phyloP scores from a whole-genome alignment of 805 yeast genomes.

The Candida quercuum region DNA sequence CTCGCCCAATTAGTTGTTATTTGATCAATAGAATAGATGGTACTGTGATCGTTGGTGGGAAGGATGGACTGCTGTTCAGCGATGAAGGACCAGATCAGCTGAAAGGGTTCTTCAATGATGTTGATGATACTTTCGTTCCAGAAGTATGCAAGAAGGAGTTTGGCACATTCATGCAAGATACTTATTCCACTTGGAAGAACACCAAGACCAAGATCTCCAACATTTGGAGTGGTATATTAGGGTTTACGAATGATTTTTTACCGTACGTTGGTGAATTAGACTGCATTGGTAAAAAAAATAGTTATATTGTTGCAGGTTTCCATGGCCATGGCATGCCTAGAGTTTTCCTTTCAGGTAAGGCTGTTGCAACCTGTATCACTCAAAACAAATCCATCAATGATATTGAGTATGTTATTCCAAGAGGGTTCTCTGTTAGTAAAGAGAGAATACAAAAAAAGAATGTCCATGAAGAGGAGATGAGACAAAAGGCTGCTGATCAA shows the following conservation, averaged over 20 bases:
- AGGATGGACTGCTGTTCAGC: constrained; percentile 8
- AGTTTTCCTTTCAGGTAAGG: constrained; percentile 34
- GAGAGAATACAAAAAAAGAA: constrained; percentile 15
- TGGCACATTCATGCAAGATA: constrained; percentile 25
- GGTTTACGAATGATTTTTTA: constrained; percentile 34
- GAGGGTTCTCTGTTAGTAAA: constrained; percentile 12
- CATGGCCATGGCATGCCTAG: constrained; percentile 51
- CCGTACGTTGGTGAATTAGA: constrained; percentile 40
- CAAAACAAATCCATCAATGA: constrained; percentile 10
- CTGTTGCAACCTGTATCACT: constrained; percentile 27
- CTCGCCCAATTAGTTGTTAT: constrained; percentile 26
- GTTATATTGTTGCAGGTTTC: constrained; percentile 42
- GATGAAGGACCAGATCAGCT: constrained; percentile 8
- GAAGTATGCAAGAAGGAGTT: constrained; percentile 21
- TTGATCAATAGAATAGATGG: constrained; percentile 36
- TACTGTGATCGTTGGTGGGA: constrained; percentile 31
- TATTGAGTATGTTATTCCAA: constrained; percentile 14
- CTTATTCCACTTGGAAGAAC: constrained; percentile 29
- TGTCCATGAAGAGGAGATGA: constrained; percentile 3
- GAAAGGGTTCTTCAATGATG: constrained; percentile 23
- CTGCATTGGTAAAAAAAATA: constrained; percentile 21
- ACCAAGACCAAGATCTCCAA: constrained; percentile 20
- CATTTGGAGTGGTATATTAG: constrained; percentile 44
- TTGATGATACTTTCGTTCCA: constrained; percentile 31
- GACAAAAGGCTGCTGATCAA: not conserved